Evolutionary conservation across 257 asterid species (phyloP).

Genomic region (Rhazya stricta): DNA sequence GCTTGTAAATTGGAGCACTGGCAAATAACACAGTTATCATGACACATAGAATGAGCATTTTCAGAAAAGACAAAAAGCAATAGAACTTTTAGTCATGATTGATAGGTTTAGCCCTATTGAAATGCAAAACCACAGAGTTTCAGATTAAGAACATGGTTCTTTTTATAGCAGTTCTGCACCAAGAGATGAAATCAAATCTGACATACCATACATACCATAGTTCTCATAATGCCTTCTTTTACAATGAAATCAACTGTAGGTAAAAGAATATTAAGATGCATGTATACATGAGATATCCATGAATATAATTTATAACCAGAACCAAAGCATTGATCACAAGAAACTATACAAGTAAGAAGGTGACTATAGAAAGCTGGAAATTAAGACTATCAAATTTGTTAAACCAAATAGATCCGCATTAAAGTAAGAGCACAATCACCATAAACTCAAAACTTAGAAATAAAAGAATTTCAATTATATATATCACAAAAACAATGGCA

Average conservation of each 20-base stretch:
- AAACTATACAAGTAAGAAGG: too few species aligned
- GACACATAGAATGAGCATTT: not conserved
- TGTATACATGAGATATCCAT: not conserved
- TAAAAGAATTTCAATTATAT: not conserved
- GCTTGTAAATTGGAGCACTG: slow-evolving; percentile 41
- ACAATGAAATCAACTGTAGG: not conserved
- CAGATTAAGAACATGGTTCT: not conserved
- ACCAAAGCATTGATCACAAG: not conserved
- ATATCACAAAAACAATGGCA: not conserved
- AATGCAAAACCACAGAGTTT: not conserved
- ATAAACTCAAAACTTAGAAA: not conserved
- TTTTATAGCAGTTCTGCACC: not conserved
- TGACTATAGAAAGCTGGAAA: too few species aligned
- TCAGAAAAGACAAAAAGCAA: not conserved
- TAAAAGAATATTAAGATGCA: not conserved
- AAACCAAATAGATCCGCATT: not conserved
- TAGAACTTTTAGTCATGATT: not conserved
- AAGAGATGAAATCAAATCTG: not conserved
- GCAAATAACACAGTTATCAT: slow-evolving; percentile 1
- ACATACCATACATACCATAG: not conserved
- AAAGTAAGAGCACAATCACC: not conserved
- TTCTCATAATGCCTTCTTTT: not conserved
- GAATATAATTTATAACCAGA: not conserved
- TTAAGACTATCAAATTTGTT: too few species aligned
- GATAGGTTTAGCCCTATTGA: not conserved